These are phyloP conservation scores for Senna tora DNA, from an alignment of 306 rosid species.

Conservation along the genomic window DNA sequence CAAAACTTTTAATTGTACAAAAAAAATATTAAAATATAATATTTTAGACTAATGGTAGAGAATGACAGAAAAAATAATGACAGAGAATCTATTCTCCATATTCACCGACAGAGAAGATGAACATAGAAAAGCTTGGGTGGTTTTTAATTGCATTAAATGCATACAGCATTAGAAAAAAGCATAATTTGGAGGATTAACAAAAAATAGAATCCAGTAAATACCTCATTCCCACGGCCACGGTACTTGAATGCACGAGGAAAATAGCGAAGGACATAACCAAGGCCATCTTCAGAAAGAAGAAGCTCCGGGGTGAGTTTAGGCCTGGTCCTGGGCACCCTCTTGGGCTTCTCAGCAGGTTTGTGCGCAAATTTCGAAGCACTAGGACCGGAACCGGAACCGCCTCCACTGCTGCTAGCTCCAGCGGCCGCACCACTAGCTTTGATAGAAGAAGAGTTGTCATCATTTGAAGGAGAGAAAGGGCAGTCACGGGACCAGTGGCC, in stretches of 20 bases:
- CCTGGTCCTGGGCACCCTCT: conserved; percentile 60
- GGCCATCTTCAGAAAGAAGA: conserved; percentile 90
- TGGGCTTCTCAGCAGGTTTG: conserved; percentile 53
- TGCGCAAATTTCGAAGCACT: conserved; percentile 1
- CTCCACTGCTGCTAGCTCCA: not conserved
- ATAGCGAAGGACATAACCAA: conserved; percentile 92
- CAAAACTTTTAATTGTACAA: too few relatives aligned
- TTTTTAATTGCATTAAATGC: not conserved
- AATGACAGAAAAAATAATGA: too few relatives aligned
- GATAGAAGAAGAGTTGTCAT: conserved; percentile 43
- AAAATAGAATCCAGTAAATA: not conserved
- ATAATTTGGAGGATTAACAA: not conserved
- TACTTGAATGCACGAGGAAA: conserved; percentile 82
- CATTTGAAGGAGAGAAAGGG: conserved; percentile 59
- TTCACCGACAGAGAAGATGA: not conserved
- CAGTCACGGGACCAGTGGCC: conserved; percentile 99
- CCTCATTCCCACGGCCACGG: conserved; percentile 93
- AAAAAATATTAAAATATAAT: too few relatives aligned
- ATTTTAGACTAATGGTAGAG: too few relatives aligned
- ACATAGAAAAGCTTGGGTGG: not conserved
- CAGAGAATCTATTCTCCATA: too few relatives aligned
- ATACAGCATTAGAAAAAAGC: not conserved
- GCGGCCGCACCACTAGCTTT: not conserved
- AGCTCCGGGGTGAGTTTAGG: conserved; percentile 89
- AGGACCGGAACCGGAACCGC: not conserved